Percentiles rank a stretch among this genome's conserved stretches.
phyloP scores from a whole-genome alignment of 179 eudicot genomes.

The Camellia oleifera region DNA sequence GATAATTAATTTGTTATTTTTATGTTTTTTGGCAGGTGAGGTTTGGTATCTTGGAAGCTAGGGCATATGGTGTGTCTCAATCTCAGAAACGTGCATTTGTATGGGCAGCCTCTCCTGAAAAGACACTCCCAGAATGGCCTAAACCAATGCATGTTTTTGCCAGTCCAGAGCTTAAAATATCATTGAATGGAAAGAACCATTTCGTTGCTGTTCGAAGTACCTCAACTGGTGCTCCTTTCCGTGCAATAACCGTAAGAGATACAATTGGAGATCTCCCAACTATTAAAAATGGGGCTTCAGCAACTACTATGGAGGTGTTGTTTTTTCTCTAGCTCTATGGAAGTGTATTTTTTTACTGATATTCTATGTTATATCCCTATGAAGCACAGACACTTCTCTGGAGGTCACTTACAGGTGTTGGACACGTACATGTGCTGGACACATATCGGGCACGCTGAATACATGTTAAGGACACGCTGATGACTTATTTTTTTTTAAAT shows the following conservation, averaged over 20 bases:
- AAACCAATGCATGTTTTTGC: slow-evolving; percentile 98
- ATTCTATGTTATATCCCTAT: background rate
- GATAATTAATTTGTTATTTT: background rate
- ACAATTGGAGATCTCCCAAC: slow-evolving; percentile 88
- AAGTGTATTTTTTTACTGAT: slow-evolving; percentile 6
- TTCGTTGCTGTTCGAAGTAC: slow-evolving; percentile 85
- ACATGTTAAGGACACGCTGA: no score
- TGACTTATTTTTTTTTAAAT: no score
- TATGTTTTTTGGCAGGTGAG: slow-evolving; percentile 51
- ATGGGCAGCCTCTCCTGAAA: slow-evolving; percentile 92
- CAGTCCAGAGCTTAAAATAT: slow-evolving; percentile 63
- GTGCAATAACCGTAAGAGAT: slow-evolving; percentile 84
- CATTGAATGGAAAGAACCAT: slow-evolving; percentile 41
- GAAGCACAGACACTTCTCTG: no score
- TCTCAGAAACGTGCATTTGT: slow-evolving; percentile 90
- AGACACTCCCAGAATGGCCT: slow-evolving; percentile 91
- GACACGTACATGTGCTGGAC: no score
- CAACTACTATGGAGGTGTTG: slow-evolving; percentile 53
- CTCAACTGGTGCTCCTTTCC: slow-evolving; percentile 79
- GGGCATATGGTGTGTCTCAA: slow-evolving; percentile 87
- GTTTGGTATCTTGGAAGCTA: slow-evolving; percentile 91
- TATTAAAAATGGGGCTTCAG: slow-evolving; percentile 76
- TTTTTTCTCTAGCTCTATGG: background rate
- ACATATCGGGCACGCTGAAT: no score
- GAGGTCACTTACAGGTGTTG: no score